phyloP scores from a whole-genome alignment of 1,139 yeast species.

The Yamadazyma oceani region DNA sequence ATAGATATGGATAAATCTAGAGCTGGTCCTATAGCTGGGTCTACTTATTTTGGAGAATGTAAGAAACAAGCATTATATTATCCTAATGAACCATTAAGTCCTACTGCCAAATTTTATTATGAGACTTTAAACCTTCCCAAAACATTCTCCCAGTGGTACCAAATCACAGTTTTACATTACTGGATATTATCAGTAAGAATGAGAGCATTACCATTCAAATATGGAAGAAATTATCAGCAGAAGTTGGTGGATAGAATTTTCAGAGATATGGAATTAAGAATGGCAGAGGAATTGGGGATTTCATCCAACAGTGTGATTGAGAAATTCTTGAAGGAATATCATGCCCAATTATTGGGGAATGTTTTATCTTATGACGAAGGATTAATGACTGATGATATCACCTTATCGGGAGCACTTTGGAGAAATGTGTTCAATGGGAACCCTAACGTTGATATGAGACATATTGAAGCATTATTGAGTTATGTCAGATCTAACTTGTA shows the following conservation, averaged over 20 bases:
- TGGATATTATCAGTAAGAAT: slow-evolving; percentile 94
- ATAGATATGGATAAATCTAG: slow-evolving; percentile 91
- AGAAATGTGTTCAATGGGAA: slow-evolving; percentile 88
- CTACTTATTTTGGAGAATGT: slow-evolving; percentile 81
- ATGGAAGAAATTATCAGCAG: slow-evolving; percentile 88
- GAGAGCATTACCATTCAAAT: slow-evolving; percentile 92
- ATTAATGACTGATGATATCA: slow-evolving; percentile 75
- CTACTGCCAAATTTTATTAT: slow-evolving; percentile 70
- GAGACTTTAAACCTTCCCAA: slow-evolving; percentile 78
- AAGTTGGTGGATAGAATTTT: slow-evolving; percentile 87
- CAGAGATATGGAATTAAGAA: slow-evolving; percentile 82
- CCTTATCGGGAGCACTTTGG: slow-evolving; percentile 87
- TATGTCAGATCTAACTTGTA: slow-evolving; percentile 88
- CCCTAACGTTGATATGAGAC: slow-evolving; percentile 76
- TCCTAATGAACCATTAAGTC: slow-evolving; percentile 65
- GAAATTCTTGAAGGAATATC: slow-evolving; percentile 84
- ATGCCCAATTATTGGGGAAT: slow-evolving; percentile 85
- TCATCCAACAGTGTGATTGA: slow-evolving; percentile 82
- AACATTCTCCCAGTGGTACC: slow-evolving; percentile 94
- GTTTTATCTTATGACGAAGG: slow-evolving; percentile 94
- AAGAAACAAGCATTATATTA: slow-evolving; percentile 79
- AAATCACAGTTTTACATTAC: slow-evolving; percentile 82
- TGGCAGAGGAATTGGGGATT: slow-evolving; percentile 83
- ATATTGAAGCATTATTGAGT: slow-evolving; percentile 82
- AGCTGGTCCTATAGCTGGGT: slow-evolving; percentile 94